A percentile compares a stretch with the other conserved stretches of the same genome.
Conservation (phyloP, 106 monocot species). For the Phalaenopsis equestris region DNA sequence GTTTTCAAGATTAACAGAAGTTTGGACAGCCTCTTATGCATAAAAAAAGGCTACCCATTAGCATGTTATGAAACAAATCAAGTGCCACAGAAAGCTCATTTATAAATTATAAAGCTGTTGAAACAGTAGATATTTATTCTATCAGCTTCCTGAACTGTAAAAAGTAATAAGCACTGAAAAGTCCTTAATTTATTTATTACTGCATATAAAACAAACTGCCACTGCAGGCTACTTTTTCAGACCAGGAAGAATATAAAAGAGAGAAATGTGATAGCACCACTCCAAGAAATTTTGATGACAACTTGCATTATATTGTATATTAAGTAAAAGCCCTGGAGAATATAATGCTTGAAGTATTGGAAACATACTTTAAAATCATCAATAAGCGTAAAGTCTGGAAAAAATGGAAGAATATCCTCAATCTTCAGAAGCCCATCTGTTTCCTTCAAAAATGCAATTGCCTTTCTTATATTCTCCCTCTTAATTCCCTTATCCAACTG, state of each 20-base stretch:
- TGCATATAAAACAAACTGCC: not conserved
- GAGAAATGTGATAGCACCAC: not conserved
- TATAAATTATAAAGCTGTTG: not conserved
- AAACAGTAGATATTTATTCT: not conserved
- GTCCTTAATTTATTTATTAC: not conserved
- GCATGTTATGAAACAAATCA: not conserved
- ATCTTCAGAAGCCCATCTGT: constrained; percentile 93
- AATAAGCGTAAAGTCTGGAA: constrained; percentile 95
- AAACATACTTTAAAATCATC: constrained; percentile 93
- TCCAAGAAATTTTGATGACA: not conserved
- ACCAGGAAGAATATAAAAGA: not conserved
- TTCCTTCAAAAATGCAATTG: constrained; percentile 96
- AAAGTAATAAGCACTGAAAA: not conserved
- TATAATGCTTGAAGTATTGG: not conserved
- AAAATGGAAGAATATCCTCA: constrained; percentile 97
- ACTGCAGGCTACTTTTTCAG: not conserved
- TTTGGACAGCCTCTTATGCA: not conserved
- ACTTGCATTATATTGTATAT: not conserved
- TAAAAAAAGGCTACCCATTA: not conserved
- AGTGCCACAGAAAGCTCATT: not conserved
- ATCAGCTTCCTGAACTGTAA: not conserved
- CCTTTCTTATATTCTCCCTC: constrained; percentile 95
- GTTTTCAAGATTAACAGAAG: not conserved
- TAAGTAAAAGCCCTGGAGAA: not conserved
- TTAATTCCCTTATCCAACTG: constrained; percentile 94